Base-by-base conservation (phyloP, 139 green algal genomes). In the Spirogloea muscicola region DNA sequence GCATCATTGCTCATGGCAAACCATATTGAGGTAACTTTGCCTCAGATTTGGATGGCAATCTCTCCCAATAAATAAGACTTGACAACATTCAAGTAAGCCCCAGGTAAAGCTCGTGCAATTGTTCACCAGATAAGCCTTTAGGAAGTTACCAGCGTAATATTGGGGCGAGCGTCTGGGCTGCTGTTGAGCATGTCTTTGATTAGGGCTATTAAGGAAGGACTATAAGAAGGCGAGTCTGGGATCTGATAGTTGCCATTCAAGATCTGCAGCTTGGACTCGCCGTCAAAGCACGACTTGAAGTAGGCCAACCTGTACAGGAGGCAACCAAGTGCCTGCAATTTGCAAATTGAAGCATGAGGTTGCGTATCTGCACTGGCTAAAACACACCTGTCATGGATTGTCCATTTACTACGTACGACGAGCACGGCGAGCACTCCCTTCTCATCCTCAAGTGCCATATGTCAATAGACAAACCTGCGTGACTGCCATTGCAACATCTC, bases 181-280 rank as follows among this genome's bases (percentile, higher is more conserved):
- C 25, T 16, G 27, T 33, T 33, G 27, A 80, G 72, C 64, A 80
- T 77, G 31, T 71, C 64, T 3, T 29, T 31, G 49, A 80, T 77
- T 6, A 80, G 72, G 18, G 33, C n/a, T 7, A 43, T 21, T 39
- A 80, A 21, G 29, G 16, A 21, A 18, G 72, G 7, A 57, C 18
- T 79, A 41, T 80, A 80, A 7, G 37, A 33, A 10, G 65, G 72
- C 3, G 65, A 7, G 10, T 80, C 72, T 70, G 76, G 76, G 16
- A 83, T 80, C n/a, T 39, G 57, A 36, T 83, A 83, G 38, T 79
- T 75, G 42, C 76, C 76, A 49, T 83, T 83, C 13, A 83, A 49
- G 21, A 83, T 57, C 33, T 80, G 72, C 62, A 82, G 72, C 49
- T 82, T 84, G 52, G 72, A 82, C 16, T 82, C 78, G 3, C 72